Evolutionary conservation across 176 grass and related monocot species (phyloP).

Genomic region (Juncus effusus): DNA sequence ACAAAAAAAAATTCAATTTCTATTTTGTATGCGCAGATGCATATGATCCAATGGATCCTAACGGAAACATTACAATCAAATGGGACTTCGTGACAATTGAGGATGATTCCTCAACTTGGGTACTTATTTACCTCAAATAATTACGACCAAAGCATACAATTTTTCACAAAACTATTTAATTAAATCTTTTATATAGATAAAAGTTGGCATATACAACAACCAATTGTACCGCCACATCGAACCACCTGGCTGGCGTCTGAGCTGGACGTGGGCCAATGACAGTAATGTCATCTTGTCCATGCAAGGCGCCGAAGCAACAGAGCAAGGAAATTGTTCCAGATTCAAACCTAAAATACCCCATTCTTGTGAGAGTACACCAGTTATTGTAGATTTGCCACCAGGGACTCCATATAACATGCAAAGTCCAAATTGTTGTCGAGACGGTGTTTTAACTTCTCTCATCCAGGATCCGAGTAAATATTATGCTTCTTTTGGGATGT

Average conservation of each 20-base stretch:
- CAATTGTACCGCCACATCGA: conserved; percentile 81
- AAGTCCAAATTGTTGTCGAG: conserved; percentile 50
- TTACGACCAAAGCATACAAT: no score
- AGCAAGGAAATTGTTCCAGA: conserved; percentile 50
- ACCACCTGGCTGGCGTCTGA: conserved; percentile 59
- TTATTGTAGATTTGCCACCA: conserved; percentile 36
- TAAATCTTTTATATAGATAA: conserved; percentile 25
- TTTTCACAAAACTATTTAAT: neutral
- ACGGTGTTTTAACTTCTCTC: conserved; percentile 51
- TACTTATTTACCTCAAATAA: conserved; percentile 9
- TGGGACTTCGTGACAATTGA: conserved; percentile 48
- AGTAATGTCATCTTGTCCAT: conserved; percentile 43
- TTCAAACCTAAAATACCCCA: conserved; percentile 27
- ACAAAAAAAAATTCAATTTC: neutral
- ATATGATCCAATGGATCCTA: conserved; percentile 61
- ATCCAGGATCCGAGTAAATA: conserved; percentile 22
- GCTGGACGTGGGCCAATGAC: conserved; percentile 50
- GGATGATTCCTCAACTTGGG: conserved; percentile 24
- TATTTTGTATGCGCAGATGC: conserved; percentile 27
- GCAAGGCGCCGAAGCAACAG: conserved; percentile 47
- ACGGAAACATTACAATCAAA: conserved; percentile 58
- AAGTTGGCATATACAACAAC: conserved; percentile 63
- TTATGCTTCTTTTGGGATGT: conserved; percentile 44
- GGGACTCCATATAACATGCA: conserved; percentile 47
- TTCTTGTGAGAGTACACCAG: conserved; percentile 46